These are phyloP conservation scores for Leptodermis oblonga DNA, from an alignment of 257 asterid species.

Conservation along the genomic window DNA sequence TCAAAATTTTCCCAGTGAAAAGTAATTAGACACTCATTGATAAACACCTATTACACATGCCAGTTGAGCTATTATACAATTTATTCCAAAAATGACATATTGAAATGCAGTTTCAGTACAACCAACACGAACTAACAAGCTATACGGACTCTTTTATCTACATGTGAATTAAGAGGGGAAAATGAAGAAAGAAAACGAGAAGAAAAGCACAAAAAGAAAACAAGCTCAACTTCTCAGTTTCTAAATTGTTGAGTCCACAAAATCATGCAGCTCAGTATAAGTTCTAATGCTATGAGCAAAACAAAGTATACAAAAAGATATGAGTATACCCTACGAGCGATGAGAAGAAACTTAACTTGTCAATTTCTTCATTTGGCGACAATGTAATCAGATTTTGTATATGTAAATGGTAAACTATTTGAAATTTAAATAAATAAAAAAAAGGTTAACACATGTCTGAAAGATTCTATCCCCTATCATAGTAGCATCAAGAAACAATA, in stretches of 20 bases:
- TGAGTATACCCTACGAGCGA: not conserved
- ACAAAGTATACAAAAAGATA: not conserved
- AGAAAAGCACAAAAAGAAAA: not conserved
- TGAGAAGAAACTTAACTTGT: not conserved
- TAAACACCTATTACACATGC: not conserved
- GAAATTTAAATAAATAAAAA: too few relatives aligned
- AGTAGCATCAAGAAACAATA: slow-evolving; percentile 16
- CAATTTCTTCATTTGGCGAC: not conserved
- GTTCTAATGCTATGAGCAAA: not conserved
- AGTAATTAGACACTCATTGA: not conserved
- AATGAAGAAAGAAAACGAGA: too few relatives aligned
- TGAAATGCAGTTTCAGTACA: not conserved
- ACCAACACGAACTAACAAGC: not conserved
- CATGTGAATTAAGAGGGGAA: not conserved
- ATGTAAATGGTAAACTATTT: not conserved
- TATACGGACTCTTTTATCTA: not conserved
- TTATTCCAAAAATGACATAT: not conserved
- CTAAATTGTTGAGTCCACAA: not conserved
- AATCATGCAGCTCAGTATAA: not conserved
- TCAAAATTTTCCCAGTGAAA: not conserved
- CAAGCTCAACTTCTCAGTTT: not conserved
- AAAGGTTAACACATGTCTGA: not conserved
- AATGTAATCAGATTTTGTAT: not conserved
- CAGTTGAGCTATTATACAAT: not conserved
- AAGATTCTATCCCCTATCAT: not conserved